These are phyloP conservation scores for Globisporangium spinosum DNA, from an alignment of 352 stramenopile genomes.

Conservation along the genomic window DNA sequence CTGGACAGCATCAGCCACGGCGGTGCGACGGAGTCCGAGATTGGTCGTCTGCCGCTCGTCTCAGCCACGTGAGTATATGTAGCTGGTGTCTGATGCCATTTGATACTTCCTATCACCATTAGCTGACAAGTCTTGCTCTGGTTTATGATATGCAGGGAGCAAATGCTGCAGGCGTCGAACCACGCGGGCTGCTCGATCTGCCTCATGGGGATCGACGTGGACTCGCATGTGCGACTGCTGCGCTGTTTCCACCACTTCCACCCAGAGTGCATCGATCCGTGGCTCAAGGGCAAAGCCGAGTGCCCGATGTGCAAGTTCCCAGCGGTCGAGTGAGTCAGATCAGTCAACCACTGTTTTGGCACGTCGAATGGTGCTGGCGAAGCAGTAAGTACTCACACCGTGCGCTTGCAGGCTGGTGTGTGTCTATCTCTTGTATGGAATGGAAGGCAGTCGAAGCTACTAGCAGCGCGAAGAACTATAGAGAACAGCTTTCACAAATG, in stretches of 20 bases:
- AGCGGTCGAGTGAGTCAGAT: constrained; percentile 38
- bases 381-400: too few relatives aligned
- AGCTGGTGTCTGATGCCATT: background rate
- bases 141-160: constrained; percentile 31
- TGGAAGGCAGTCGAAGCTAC: too few relatives aligned
- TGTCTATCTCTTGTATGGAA: too few relatives aligned
- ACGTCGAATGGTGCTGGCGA: too few relatives aligned
- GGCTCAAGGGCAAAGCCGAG: constrained; percentile 62
- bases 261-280: constrained; percentile 67
- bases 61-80: constrained; percentile 47
- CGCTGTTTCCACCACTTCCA: constrained; percentile 83
- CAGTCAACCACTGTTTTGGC: too few relatives aligned
- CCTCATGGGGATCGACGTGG: constrained; percentile 45
- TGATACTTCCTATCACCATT: background rate
- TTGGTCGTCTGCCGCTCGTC: constrained; percentile 58
- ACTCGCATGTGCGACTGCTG: constrained; percentile 51
- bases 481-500: too few relatives aligned
- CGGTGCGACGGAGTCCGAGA: constrained; percentile 49
- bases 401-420: background rate
- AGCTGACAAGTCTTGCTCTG: background rate
- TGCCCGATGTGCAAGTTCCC: constrained; percentile 83
- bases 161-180: constrained; percentile 56
- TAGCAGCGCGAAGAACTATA: too few relatives aligned
- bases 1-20: constrained; percentile 60
- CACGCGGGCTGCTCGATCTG: constrained; percentile 61